Base-by-base conservation (phyloP, 179 eudicot genomes). In the Beta macrorhiza region DNA sequence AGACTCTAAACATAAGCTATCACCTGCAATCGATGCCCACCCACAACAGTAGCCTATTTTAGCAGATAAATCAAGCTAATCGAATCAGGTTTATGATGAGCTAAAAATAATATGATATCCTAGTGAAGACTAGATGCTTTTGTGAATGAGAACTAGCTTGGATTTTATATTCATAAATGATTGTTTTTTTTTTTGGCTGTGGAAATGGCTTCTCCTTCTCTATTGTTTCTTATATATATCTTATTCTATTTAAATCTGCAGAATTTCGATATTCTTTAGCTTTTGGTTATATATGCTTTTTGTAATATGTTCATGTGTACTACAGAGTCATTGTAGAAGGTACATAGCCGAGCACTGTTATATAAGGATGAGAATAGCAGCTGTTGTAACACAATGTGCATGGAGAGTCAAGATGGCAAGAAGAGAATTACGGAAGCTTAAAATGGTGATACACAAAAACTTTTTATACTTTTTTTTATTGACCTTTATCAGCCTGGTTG, bases 401-500 rank as follows among this genome's bases (percentile, higher is more conserved):
- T 92, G 92, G 90, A 88, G 97, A 85, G 85, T 56, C 72, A 86
- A 76, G 84, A 52, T 84, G 67, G 97, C 97, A 62, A 87, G 89
- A 37, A 89, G 79, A 89, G 98, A 94, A 85, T 83, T 91, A 70
- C 86, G 88, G 59, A 85, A 85, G 81, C 93, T 94, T 74, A 90
- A 84, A 84, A 89, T 90, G 97, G 97, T 94, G 77, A 83, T 83
- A 55, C 42, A 68, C 14, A 63, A 32, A 56, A 70, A 25, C 44
- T 63, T 76, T 5, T 55, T 72, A 5, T 58, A 53, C 78, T 67
- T 52, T 74, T 47, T 44, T 69, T 55, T 37, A 17, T 64, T 72
- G 32, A 47, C 51, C 7, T 59, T 44, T 82, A 61, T 77, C 44
- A 53, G 74, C 58, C 29, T 62, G 19, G 19, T 45, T 29, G 72